These are phyloP conservation scores for Claviceps sp. DNA, from an alignment of 2,329 filamentous ascomycete genomes.

Conservation along the genomic window DNA sequence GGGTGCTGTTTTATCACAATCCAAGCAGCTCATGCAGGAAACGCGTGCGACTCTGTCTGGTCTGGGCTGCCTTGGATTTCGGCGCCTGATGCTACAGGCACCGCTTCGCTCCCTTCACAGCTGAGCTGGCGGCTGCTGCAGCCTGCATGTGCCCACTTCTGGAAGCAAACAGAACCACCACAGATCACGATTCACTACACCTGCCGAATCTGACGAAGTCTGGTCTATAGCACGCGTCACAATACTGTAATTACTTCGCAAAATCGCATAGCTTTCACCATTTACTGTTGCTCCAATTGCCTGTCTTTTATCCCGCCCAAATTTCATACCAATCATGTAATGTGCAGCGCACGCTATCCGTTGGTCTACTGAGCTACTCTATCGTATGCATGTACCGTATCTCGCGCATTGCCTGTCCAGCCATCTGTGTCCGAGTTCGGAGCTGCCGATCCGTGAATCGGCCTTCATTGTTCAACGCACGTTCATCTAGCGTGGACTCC, in stretches of 20 bases:
- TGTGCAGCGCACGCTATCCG: too few relatives aligned
- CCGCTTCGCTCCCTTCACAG: neutral
- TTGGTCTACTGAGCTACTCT: too few relatives aligned
- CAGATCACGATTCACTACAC: neutral
- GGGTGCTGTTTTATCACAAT: neutral
- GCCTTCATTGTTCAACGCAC: too few relatives aligned
- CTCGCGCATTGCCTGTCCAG: too few relatives aligned
- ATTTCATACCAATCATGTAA: too few relatives aligned
- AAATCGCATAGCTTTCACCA: too few relatives aligned
- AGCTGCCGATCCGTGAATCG: too few relatives aligned
- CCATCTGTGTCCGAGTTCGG: too few relatives aligned
- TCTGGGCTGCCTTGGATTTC: slow-evolving; percentile 1
- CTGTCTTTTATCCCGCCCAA: too few relatives aligned
- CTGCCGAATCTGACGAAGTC: neutral
- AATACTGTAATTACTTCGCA: too few relatives aligned
- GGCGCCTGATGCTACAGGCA: slow-evolving; percentile 6
- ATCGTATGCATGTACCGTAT: too few relatives aligned
- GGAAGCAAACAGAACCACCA: slow-evolving; percentile 16
- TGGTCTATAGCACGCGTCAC: neutral
- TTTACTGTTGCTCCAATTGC: too few relatives aligned
- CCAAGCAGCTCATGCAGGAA: neutral
- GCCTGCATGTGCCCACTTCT: slow-evolving; percentile 6
- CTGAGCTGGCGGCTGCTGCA: neutral
- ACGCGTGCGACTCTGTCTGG: slow-evolving; percentile 1
- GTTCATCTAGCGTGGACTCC: neutral